Conservation (phyloP, 164 flowering plant species). For the Amborella trichopoda region DNA sequence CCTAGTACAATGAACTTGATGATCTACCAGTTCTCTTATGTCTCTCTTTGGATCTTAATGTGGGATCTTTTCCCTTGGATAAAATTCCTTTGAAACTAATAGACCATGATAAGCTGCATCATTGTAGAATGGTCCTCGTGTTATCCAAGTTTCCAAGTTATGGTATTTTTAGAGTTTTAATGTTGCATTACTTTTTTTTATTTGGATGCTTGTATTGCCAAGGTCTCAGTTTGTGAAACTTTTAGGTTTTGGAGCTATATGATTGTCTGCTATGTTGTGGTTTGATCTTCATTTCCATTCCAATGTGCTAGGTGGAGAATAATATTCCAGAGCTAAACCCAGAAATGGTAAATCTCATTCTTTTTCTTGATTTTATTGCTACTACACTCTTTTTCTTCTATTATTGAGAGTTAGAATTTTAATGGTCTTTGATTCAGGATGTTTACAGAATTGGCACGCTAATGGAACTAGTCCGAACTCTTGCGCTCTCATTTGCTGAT, state of each 20-base stretch:
- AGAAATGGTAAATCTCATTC: conserved; percentile 48
- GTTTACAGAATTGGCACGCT: conserved; percentile 96
- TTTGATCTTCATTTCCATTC: background rate
- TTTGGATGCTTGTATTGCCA: too few relatives aligned
- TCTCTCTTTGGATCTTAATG: too few relatives aligned
- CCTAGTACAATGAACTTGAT: too few relatives aligned
- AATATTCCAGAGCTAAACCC: conserved; percentile 91
- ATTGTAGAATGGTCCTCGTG: too few relatives aligned
- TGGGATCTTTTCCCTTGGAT: too few relatives aligned
- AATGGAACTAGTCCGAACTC: conserved; percentile 75
- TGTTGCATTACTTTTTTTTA: too few relatives aligned
- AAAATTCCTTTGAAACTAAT: too few relatives aligned
- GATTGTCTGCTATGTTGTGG: background rate
- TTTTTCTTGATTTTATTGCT: conserved; percentile 1
- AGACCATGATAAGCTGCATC: too few relatives aligned
- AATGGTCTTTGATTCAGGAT: conserved; percentile 47
- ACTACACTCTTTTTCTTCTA: background rate
- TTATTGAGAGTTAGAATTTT: background rate
- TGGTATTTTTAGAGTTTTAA: too few relatives aligned
- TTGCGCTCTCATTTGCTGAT: conserved; percentile 92
- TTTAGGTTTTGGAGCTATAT: background rate
- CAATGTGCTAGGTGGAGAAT: conserved; percentile 60
- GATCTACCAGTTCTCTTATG: too few relatives aligned
- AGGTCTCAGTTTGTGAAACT: background rate
- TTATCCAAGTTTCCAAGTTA: too few relatives aligned